Percentiles rank a stretch among this genome's conserved stretches.
phyloP scores from a whole-genome alignment of 208 protist species.

The Leishmania turanica region DNA sequence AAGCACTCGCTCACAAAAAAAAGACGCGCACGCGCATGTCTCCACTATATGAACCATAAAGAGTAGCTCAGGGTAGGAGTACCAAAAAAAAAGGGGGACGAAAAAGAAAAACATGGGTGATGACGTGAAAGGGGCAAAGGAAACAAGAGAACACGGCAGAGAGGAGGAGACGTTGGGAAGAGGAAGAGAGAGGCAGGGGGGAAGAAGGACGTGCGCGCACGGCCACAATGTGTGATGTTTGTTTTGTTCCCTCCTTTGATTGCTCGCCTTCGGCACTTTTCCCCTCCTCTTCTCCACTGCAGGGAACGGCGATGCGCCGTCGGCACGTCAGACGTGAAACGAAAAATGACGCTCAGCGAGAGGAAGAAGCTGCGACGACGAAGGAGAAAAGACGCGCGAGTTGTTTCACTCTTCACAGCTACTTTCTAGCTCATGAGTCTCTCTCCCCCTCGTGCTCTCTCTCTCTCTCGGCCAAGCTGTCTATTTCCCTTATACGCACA shows the following conservation, averaged over 20 bases:
- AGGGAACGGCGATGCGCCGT: background rate
- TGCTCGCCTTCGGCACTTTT: background rate
- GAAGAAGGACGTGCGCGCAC: background rate
- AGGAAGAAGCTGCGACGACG: background rate
- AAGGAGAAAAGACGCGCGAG: background rate
- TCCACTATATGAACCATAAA: background rate
- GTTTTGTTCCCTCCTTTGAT: background rate
- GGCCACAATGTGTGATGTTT: background rate
- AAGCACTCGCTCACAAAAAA: background rate
- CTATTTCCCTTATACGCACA: background rate
- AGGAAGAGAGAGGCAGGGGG: background rate
- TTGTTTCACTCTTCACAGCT: background rate
- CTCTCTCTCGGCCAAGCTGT: background rate
- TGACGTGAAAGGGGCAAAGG: background rate
- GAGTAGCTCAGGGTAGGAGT: background rate
- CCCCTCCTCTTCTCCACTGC: background rate
- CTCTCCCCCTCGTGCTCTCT: background rate
- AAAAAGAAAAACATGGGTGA: background rate
- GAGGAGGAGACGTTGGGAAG: background rate
- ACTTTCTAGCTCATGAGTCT: background rate
- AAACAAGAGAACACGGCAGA: background rate
- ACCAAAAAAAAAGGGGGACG: background rate
- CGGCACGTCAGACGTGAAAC: background rate
- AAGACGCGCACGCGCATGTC: background rate
- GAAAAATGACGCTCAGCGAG: background rate